Evolutionary conservation across 1,284 basidiomycete species (phyloP).

Genomic region (Tetrapyrgos nigripes): DNA sequence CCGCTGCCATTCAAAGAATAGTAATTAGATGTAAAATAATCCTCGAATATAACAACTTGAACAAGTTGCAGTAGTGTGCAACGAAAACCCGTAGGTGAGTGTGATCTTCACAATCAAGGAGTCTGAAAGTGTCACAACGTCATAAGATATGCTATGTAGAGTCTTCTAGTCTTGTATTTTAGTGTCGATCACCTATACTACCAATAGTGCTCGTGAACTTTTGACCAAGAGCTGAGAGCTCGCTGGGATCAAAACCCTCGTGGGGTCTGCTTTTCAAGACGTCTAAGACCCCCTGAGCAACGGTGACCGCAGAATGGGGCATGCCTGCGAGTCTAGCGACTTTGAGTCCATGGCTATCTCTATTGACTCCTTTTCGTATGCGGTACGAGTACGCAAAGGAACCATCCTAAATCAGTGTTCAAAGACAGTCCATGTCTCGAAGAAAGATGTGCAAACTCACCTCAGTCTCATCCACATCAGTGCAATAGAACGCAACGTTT

Average conservation of each 20-base stretch:
- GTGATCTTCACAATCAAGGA: too few species aligned
- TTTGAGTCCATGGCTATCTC: slow-evolving; percentile 91
- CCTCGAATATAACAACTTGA: too few species aligned
- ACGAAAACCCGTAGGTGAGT: too few species aligned
- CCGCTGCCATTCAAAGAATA: too few species aligned
- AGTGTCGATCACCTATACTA: too few species aligned
- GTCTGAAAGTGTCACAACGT: too few species aligned
- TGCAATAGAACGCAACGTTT: slow-evolving; percentile 87
- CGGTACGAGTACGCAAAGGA: slow-evolving; percentile 87
- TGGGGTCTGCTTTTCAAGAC: slow-evolving; percentile 28
- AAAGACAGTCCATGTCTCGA: slow-evolving; percentile 4
- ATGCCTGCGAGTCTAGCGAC: slow-evolving; percentile 91
- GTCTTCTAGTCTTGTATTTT: too few species aligned
- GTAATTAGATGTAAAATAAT: too few species aligned
- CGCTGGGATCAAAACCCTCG: slow-evolving; percentile 15
- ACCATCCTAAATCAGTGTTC: slow-evolving; percentile 55
- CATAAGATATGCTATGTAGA: too few species aligned
- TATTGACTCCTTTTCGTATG: slow-evolving; percentile 85
- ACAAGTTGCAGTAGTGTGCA: too few species aligned
- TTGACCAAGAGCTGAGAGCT: slow-evolving; percentile 38
- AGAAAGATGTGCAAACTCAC: slow-evolving; percentile 46
- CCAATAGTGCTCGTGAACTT: slow-evolving; percentile 2
- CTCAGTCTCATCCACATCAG: slow-evolving; percentile 79
- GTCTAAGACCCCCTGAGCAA: slow-evolving; percentile 61
- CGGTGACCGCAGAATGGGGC: slow-evolving; percentile 65